Percentiles rank a stretch among this genome's conserved stretches.
Conservation (phyloP, 2,329 filamentous ascomycete genomes). For the Venturia carpophila region DNA sequence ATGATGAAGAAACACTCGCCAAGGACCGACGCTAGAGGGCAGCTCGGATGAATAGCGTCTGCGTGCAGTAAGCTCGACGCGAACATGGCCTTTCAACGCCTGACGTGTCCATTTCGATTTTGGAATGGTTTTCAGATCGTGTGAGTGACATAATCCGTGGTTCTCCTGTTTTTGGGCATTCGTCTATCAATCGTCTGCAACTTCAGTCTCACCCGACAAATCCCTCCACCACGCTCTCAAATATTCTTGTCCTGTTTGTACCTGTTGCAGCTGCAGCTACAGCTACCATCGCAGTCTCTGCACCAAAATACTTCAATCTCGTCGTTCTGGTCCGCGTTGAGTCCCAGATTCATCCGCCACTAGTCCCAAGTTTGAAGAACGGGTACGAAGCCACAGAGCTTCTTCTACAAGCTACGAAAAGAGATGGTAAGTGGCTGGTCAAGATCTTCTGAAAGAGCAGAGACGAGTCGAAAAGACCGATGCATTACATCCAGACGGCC, state of each 20-base stretch:
- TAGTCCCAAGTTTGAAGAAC: neutral
- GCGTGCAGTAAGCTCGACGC: neutral
- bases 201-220: neutral
- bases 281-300: neutral
- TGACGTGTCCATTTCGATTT: neutral
- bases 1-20: neutral
- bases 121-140: neutral
- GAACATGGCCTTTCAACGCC: neutral
- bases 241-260: neutral
- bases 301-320: neutral
- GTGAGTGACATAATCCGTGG: neutral
- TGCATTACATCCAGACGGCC: too few relatives aligned
- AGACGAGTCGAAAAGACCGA: too few relatives aligned
- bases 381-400: conserved; percentile 6
- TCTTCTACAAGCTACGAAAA: neutral
- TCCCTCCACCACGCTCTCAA: neutral
- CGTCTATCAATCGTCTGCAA: neutral
- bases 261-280: neutral
- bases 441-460: neutral
- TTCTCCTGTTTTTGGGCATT: neutral
- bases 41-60: neutral
- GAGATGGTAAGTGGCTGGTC: neutral
- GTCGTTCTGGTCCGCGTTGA: neutral
- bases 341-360: neutral
- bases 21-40: neutral